These are phyloP conservation scores for Nothopassalora personata DNA, from an alignment of 2,329 filamentous ascomycete genomes.

Conservation along the genomic window DNA sequence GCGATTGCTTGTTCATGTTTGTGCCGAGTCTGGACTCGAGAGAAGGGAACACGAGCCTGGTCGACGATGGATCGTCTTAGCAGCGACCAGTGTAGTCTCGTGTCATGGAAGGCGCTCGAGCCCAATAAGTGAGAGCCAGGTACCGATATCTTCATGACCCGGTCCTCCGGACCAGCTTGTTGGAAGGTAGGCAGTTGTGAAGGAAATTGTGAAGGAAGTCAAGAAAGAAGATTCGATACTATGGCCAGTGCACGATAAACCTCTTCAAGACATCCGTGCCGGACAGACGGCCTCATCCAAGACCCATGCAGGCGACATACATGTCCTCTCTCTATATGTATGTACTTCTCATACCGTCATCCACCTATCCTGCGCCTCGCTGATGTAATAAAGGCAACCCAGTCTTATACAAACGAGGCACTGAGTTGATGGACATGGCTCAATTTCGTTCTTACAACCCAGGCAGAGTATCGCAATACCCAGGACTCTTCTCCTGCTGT, in stretches of 20 bases:
- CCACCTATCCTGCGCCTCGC: not conserved
- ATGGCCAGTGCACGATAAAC: not conserved
- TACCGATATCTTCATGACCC: too few species aligned
- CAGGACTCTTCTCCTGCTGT: slow-evolving; percentile 46
- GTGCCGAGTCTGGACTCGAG: too few species aligned
- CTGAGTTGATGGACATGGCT: not conserved
- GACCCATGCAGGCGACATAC: not conserved
- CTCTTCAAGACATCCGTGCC: not conserved
- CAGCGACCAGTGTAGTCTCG: too few species aligned
- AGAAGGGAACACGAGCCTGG: too few species aligned
- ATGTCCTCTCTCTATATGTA: not conserved
- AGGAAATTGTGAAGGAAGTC: too few species aligned
- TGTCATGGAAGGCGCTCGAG: too few species aligned
- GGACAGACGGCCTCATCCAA: not conserved
- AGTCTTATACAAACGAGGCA: not conserved
- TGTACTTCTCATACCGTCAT: not conserved
- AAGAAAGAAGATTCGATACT: not conserved
- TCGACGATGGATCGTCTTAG: too few species aligned
- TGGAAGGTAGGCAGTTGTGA: too few species aligned
- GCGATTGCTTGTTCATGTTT: too few species aligned
- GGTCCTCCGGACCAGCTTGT: too few species aligned
- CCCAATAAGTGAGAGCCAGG: too few species aligned
- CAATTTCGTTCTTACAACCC: slow-evolving; percentile 5
- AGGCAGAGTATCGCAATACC: slow-evolving; percentile 54
- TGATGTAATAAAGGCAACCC: not conserved